Evolutionary conservation across 208 protist genomes (phyloP).

Genomic region (Perkinsela sp.): DNA sequence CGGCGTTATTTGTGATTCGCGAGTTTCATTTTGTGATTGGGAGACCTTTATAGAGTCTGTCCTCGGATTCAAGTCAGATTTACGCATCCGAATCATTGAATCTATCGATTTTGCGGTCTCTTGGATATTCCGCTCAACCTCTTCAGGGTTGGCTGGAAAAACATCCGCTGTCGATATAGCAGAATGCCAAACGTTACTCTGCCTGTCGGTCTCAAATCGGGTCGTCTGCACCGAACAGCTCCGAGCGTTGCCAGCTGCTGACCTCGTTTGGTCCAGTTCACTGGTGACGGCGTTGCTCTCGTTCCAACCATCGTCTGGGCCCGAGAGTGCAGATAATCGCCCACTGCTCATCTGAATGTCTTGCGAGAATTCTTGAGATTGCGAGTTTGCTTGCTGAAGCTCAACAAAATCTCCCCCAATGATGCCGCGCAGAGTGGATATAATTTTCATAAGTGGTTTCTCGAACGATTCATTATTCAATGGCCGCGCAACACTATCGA

Average conservation of each 20-base stretch:
- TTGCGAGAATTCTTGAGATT: background rate
- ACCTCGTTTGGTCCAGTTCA: background rate
- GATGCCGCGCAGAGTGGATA: background rate
- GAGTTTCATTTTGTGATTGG: too few species aligned
- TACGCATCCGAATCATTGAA: background rate
- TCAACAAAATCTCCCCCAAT: background rate
- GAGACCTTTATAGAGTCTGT: too few species aligned
- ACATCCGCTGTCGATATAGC: background rate
- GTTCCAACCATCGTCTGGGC: too few species aligned
- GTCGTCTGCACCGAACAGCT: background rate
- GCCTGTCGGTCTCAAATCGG: background rate
- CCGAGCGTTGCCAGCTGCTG: background rate
- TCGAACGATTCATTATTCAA: background rate
- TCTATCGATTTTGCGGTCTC: background rate
- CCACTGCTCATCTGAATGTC: too few species aligned
- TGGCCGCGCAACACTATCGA: background rate
- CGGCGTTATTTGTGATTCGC: too few species aligned
- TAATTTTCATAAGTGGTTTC: background rate
- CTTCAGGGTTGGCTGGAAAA: background rate
- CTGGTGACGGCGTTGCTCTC: background rate
- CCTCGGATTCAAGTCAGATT: background rate
- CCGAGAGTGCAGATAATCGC: too few species aligned
- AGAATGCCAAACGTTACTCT: background rate
- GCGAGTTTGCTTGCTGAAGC: background rate
- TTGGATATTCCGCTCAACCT: background rate